These are phyloP conservation scores for Taxawa tesnikishii DNA, from an alignment of 2,329 filamentous ascomycete species.

Conservation along the genomic window DNA sequence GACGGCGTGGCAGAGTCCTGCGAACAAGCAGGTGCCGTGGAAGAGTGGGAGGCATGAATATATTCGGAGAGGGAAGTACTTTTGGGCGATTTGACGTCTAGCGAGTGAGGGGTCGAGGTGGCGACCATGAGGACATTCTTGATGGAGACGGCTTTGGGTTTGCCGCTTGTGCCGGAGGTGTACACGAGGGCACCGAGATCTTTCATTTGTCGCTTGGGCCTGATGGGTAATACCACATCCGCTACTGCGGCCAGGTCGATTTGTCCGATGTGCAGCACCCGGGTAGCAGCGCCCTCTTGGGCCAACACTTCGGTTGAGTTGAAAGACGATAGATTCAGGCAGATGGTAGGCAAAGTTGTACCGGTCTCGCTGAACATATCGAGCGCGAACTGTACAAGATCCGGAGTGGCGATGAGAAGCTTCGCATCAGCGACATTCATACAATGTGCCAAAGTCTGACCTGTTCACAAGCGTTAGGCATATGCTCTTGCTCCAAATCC, in stretches of 20 bases:
- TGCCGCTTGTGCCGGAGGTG: constrained; percentile 70
- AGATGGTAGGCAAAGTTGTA: neutral
- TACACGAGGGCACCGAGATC: constrained; percentile 65
- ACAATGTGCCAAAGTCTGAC: constrained; percentile 48
- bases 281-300: neutral
- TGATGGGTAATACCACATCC: constrained; percentile 30
- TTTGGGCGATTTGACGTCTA: constrained; percentile 48
- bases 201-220: neutral
- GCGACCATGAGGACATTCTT: constrained; percentile 16
- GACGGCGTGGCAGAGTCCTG: constrained; percentile 52
- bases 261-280: neutral
- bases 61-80: constrained; percentile 6
- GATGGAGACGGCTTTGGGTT: constrained; percentile 49
- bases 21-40: constrained; percentile 61
- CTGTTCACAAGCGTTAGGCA: no score
- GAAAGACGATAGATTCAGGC: neutral
- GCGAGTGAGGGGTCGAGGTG: constrained; percentile 13
- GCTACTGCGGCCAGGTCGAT: constrained; percentile 48
- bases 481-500: no score
- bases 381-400: neutral
- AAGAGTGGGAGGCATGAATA: constrained; percentile 65
- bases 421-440: constrained; percentile 29
- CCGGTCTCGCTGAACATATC: neutral
- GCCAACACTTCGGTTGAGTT: neutral
- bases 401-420: constrained; percentile 37